A percentile compares a stretch with the other conserved stretches of the same genome.
These are phyloP conservation scores for Talaromyces sp. DNA, from an alignment of 2,329 filamentous ascomycete genomes.

Conservation along the genomic window DNA sequence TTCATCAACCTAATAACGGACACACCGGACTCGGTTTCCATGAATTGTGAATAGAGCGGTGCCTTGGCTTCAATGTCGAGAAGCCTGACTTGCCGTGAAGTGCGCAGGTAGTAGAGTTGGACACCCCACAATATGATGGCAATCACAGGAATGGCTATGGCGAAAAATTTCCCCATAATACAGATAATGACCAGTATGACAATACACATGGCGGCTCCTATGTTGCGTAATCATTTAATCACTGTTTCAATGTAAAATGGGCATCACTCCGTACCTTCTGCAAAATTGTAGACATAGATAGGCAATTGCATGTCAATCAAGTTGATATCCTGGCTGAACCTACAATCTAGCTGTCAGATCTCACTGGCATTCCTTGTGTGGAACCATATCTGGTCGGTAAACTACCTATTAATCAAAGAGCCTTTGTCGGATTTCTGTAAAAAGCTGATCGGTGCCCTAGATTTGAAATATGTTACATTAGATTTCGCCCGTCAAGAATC, in stretches of 20 bases:
- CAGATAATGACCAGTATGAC: conserved; percentile 51
- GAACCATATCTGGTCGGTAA: not conserved
- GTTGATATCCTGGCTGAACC: conserved; percentile 24
- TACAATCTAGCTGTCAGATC: not conserved
- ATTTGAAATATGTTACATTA: not conserved
- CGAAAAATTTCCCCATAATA: conserved; percentile 46
- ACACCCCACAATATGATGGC: conserved; percentile 47
- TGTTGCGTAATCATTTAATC: not conserved
- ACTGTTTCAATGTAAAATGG: not conserved
- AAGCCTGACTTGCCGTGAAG: conserved; percentile 58
- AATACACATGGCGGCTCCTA: conserved; percentile 27
- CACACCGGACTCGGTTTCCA: conserved; percentile 55
- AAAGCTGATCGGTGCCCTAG: conserved; percentile 12
- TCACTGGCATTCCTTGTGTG: not conserved
- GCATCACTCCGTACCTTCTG: not conserved
- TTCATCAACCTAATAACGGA: conserved; percentile 55
- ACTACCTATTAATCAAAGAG: conserved; percentile 13
- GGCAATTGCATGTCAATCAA: conserved; percentile 18
- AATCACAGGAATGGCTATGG: conserved; percentile 52
- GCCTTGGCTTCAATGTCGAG: conserved; percentile 62
- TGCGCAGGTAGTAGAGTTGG: conserved; percentile 58
- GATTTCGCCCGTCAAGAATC: not conserved
- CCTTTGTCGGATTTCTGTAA: conserved; percentile 14
- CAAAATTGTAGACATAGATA: conserved; percentile 21
- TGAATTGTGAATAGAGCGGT: conserved; percentile 58